Evolutionary conservation across 352 stramenopile genomes (phyloP), one percentile per base, ranked within the genome.

Genomic region (Phytophthora brassicae): DNA sequence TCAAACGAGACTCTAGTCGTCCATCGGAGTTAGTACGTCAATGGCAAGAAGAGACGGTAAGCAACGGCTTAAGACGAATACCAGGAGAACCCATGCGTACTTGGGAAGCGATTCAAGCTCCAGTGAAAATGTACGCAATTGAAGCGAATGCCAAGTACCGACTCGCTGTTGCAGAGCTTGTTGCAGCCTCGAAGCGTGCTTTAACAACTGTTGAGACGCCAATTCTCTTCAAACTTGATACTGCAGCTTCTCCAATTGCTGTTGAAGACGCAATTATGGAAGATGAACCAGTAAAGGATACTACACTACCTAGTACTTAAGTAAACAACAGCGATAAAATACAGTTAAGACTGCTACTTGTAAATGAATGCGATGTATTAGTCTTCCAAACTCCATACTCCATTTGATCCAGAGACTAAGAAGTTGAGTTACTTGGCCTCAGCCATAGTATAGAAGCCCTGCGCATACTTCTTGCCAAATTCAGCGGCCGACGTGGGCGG

Each of bases 401-500:
- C n/a, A n/a, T n/a, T n/a, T n/a, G n/a, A n/a, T n/a, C n/a, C n/a
- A n/a, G n/a, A n/a, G n/a, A n/a, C 26, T 8, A 31, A 31, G 26
- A 31, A 19, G 17, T 50, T n/a, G 19, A 35, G 28, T 76, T 49
- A 92, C 68, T 92, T 92, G 69, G 86, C 84, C 51, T 90, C 84
- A 0, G 84, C 84, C 69, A 87, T 89, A 22, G 84, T 90, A 75
- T 93, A 93, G 56, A 91, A 93, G 11, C 82, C 84, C 47, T 93
- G 84, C 1, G 84, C 84, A 39, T 93, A 93, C 60, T 84, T 86
- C 51, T 81, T 90, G 23, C 84, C 82, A 56, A 93, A 93, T 36
- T 90, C 84, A 11, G 73, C 60, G 7, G 82, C 78, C 13, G 73
- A 81, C 3, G 60, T 53, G 14, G 84, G 84, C 16, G 80, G 80